A percentile compares a stretch with the other conserved stretches of the same genome.
Evolutionary conservation across 2,329 filamentous ascomycete genomes (phyloP).

Genomic region (Fusarium abutilonis): DNA sequence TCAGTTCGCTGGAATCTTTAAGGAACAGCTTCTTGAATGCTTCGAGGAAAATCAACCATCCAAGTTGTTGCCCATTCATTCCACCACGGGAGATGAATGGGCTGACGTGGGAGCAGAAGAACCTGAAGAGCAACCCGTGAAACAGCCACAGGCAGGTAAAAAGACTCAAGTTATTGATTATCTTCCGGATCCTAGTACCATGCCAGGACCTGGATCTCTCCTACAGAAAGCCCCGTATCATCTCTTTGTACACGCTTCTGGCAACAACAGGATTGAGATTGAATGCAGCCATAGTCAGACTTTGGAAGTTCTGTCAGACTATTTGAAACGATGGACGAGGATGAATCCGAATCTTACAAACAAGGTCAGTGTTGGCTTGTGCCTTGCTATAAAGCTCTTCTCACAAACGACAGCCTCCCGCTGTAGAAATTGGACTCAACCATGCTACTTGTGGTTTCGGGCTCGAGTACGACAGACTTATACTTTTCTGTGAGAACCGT

Average conservation of each 20-base stretch:
- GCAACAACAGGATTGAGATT: constrained; percentile 51
- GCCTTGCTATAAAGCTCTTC: neutral
- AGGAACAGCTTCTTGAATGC: constrained; percentile 48
- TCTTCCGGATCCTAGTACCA: constrained; percentile 53
- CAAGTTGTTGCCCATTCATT: constrained; percentile 31
- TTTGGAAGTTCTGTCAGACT: constrained; percentile 56
- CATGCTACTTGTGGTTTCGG: constrained; percentile 58
- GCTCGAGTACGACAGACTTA: constrained; percentile 56
- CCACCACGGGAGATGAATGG: constrained; percentile 55
- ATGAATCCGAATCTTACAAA: constrained; percentile 53
- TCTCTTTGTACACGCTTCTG: constrained; percentile 51
- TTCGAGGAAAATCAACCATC: constrained; percentile 46
- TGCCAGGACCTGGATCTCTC: constrained; percentile 60
- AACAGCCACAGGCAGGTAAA: neutral
- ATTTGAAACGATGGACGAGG: constrained; percentile 59
- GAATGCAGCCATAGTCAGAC: constrained; percentile 60
- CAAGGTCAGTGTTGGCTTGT: constrained; percentile 44
- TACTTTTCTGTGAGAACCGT: constrained; percentile 50
- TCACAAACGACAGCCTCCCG: constrained; percentile 50
- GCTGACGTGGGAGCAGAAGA: constrained; percentile 53
- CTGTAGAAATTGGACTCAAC: constrained; percentile 54
- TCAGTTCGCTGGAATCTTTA: constrained; percentile 52
- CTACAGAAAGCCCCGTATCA: constrained; percentile 60
- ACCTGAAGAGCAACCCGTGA: constrained; percentile 13
- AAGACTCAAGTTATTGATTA: constrained; percentile 36